Evolutionary conservation across 768 basidiomycete species (phyloP).

Genomic region (Agaricus blazei): DNA sequence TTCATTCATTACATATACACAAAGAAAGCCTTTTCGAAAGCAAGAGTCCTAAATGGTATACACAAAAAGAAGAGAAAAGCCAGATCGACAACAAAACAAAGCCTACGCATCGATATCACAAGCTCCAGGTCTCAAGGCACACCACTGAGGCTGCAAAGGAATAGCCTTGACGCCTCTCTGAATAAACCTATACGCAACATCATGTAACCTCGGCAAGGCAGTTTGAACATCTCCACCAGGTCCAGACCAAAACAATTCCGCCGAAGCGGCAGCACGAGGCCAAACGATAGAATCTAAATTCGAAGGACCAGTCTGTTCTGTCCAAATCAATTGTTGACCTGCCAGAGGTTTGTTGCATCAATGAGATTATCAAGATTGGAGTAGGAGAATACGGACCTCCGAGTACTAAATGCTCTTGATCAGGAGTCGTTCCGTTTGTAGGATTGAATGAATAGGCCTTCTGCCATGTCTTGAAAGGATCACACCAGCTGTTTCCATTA

Average conservation of each 20-base stretch:
- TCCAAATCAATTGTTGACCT: constrained; percentile 70
- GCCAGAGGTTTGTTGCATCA: neutral
- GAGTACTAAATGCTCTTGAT: constrained; percentile 51
- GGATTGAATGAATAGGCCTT: constrained; percentile 51
- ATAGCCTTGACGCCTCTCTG: constrained; percentile 58
- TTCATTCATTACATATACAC: no score
- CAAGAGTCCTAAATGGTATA: no score
- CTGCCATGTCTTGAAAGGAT: constrained; percentile 80
- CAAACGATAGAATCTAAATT: constrained; percentile 67
- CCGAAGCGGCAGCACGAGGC: constrained; percentile 68
- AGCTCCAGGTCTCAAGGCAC: constrained; percentile 55
- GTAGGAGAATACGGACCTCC: constrained; percentile 44
- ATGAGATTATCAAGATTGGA: neutral
- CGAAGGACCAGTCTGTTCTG: constrained; percentile 61
- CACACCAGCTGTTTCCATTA: constrained; percentile 62
- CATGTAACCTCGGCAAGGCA: constrained; percentile 67
- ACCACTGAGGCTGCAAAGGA: constrained; percentile 68
- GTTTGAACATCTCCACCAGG: constrained; percentile 35
- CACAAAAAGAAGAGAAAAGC: no score
- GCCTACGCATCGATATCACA: constrained; percentile 46
- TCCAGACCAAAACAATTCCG: constrained; percentile 75
- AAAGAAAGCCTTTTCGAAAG: no score
- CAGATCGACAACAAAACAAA: neutral
- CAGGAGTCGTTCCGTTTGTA: constrained; percentile 42
- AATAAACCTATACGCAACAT: constrained; percentile 54